phyloP scores from a whole-genome alignment of 768 basidiomycete species.

The Psilocybe sp. region DNA sequence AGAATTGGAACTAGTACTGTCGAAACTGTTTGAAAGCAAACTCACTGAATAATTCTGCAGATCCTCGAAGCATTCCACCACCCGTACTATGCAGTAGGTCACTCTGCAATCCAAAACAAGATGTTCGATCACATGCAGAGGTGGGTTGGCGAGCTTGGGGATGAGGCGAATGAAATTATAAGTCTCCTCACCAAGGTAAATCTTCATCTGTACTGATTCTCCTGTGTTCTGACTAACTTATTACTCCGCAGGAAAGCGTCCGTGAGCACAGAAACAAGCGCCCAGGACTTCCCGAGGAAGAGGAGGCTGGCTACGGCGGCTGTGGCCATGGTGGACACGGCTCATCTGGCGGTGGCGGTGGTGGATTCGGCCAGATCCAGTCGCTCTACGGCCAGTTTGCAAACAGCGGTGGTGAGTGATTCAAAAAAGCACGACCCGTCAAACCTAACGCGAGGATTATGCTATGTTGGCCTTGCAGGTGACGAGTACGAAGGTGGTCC shows the following conservation, averaged over 20 bases:
- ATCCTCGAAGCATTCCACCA: slow-evolving; percentile 70
- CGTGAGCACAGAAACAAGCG: slow-evolving; percentile 56
- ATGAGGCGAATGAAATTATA: slow-evolving; percentile 43
- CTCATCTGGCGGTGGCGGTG: too few relatives aligned
- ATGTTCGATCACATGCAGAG: slow-evolving; percentile 58
- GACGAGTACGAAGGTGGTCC: too few relatives aligned
- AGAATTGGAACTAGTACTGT: slow-evolving; percentile 2
- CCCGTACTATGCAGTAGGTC: slow-evolving; percentile 58
- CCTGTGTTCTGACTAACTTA: neutral
- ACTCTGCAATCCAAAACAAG: slow-evolving; percentile 50
- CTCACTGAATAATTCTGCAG: slow-evolving; percentile 16
- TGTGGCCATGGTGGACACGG: slow-evolving; percentile 21
- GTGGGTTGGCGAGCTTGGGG: slow-evolving; percentile 51
- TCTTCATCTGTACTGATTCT: neutral
- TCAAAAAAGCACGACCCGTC: too few relatives aligned
- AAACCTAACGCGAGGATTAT: too few relatives aligned
- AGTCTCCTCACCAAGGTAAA: slow-evolving; percentile 50
- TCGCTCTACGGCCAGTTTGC: too few relatives aligned
- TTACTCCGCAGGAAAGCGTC: slow-evolving; percentile 45
- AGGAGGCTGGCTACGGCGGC: slow-evolving; percentile 40
- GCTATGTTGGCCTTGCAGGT: too few relatives aligned
- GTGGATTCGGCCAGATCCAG: too few relatives aligned
- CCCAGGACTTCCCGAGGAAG: slow-evolving; percentile 43
- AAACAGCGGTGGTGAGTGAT: too few relatives aligned
- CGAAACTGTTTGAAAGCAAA: neutral